phyloP scores from a whole-genome alignment of 257 asterid genomes.

The Avicennia marina region DNA sequence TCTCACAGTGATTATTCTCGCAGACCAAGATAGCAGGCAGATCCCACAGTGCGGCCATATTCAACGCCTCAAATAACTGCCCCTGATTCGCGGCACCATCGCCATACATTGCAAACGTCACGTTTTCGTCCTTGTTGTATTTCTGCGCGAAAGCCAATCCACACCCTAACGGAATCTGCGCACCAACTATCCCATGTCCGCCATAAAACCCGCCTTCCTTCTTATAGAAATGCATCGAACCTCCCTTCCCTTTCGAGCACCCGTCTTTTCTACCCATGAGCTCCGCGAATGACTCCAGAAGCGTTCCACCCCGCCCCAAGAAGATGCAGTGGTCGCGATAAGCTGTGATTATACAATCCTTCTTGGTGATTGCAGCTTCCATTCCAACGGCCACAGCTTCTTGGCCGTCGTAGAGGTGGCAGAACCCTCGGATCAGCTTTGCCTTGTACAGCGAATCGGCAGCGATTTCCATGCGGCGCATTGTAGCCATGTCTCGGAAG shows the following conservation, averaged over 20 bases:
- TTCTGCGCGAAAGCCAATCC: constrained; percentile 98
- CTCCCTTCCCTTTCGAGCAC: constrained; percentile 92
- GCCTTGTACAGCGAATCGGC: constrained; percentile 97
- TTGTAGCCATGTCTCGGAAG: constrained; percentile 74
- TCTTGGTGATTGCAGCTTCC: constrained; percentile 81
- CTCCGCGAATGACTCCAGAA: constrained; percentile 62
- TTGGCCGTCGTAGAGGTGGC: constrained; percentile 95
- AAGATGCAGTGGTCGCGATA: constrained; percentile 75
- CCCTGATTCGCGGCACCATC: constrained; percentile 99
- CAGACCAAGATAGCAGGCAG: constrained; percentile 94
- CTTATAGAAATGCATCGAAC: constrained; percentile 95
- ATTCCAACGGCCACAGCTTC: constrained; percentile 92
- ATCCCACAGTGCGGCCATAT: constrained; percentile 97
- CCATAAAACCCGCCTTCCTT: constrained; percentile 86
- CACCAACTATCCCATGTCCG: constrained; percentile 98
- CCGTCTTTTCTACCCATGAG: constrained; percentile 92
- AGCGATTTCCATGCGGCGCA: constrained; percentile 98
- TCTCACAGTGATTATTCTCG: constrained; percentile 96
- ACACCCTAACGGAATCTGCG: constrained; percentile 84
- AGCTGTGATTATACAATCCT: constrained; percentile 76
- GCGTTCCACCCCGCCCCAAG: constrained; percentile 76
- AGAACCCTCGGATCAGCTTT: constrained; percentile 86
- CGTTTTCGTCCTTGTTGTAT: constrained; percentile 76
- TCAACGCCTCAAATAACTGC: constrained; percentile 92
- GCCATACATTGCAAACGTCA: constrained; percentile 82